Evolutionary conservation across 352 stramenopile genomes (phyloP).

Genomic region (Thraustochytrium striatum): DNA sequence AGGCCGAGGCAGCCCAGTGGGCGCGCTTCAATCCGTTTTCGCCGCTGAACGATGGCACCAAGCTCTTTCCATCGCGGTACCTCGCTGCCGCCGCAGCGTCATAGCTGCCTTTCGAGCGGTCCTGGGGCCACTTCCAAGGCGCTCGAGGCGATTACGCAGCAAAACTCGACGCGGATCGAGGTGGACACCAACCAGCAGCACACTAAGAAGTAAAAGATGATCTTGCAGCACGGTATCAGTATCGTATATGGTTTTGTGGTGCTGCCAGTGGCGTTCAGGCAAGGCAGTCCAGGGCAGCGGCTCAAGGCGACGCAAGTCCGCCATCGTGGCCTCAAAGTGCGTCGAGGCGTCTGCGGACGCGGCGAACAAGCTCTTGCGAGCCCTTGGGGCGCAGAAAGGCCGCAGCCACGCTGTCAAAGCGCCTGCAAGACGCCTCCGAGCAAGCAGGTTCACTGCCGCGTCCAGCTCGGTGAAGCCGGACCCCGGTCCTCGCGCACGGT

Average conservation of each 20-base stretch:
- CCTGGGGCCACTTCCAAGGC: no score
- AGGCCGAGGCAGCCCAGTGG: conserved; percentile 13
- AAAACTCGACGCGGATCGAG: no score
- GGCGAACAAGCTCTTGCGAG: not conserved
- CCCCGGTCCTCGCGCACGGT: not conserved
- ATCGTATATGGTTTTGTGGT: no score
- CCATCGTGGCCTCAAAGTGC: not conserved
- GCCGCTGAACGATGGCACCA: conserved; percentile 6
- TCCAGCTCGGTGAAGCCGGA: not conserved
- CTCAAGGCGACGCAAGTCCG: no score
- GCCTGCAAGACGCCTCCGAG: not conserved
- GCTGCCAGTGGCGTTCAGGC: no score
- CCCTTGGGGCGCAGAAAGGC: not conserved
- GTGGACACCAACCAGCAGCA: no score
- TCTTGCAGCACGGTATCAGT: no score
- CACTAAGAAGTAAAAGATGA: no score
- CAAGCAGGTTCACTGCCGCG: not conserved
- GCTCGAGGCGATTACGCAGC: no score
- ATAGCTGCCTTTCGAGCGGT: no score
- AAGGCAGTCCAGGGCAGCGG: no score
- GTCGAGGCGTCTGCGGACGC: not conserved
- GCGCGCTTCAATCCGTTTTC: conserved; percentile 10
- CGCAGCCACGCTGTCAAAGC: not conserved
- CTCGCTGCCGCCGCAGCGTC: no score
- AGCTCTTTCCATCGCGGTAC: conserved; percentile 19